Evolutionary conservation across 73 alveolate species (phyloP).

Genomic region (Effrenium voratum): DNA sequence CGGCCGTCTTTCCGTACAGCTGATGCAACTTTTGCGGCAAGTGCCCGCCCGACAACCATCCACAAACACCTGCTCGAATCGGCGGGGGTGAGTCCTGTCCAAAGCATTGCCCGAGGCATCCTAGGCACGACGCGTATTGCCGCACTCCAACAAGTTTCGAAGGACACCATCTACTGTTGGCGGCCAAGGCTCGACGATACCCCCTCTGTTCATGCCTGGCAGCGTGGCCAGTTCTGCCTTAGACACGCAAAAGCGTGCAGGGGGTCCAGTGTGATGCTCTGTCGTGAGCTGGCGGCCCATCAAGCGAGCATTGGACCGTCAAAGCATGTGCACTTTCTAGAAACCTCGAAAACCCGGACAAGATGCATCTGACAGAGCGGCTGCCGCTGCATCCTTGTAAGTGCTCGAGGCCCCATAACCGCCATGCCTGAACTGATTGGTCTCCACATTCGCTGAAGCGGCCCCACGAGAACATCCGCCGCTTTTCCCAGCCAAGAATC

Average conservation of each 20-base stretch:
- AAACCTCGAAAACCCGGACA: neutral
- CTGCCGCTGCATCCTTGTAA: slow-evolving; percentile 58
- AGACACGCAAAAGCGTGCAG: neutral
- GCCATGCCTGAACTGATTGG: slow-evolving; percentile 24
- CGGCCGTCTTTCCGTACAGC: too few relatives aligned
- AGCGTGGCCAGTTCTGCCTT: slow-evolving; percentile 18
- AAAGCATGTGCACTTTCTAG: neutral
- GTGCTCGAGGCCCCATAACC: slow-evolving; percentile 70
- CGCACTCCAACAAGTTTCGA: neutral
- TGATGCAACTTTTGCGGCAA: neutral
- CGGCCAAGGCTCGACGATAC: neutral
- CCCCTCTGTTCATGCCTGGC: slow-evolving; percentile 27
- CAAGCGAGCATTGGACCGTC: neutral
- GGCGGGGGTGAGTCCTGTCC: neutral
- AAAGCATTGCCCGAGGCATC: neutral
- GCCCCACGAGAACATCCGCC: neutral
- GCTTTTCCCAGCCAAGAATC: neutral
- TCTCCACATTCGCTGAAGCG: neutral
- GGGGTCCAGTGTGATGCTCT: neutral
- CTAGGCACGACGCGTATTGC: neutral
- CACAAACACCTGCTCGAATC: neutral
- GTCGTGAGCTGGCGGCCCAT: neutral
- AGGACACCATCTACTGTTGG: too few relatives aligned
- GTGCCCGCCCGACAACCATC: neutral
- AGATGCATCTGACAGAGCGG: slow-evolving; percentile 59